Evolutionary conservation across 192 early-diverging fungal genomes (phyloP).

Genomic region (Dissophora globulifera): DNA sequence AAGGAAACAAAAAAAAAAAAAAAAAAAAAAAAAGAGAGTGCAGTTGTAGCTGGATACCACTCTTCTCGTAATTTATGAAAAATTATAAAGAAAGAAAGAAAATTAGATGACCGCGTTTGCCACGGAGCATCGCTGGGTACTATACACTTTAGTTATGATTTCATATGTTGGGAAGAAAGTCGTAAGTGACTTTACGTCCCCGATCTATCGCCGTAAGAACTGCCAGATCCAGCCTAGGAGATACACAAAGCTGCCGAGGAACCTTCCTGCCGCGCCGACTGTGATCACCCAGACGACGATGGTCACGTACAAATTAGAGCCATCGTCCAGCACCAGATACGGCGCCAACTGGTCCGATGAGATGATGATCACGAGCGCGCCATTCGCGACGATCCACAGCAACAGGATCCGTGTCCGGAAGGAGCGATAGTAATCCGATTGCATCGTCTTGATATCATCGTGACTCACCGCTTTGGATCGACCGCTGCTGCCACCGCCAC

Average conservation of each 20-base stretch:
- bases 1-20: no score
- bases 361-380: conserved; percentile 39
- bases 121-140: no score
- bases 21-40: no score
- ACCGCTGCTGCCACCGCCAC: no score
- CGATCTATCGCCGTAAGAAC: conserved; percentile 4
- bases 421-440: conserved; percentile 43
- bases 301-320: conserved; percentile 46
- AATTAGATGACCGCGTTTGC: no score
- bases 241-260: conserved; percentile 39
- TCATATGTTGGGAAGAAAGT: neutral
- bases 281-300: conserved; percentile 49
- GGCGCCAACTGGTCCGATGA: conserved; percentile 50
- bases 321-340: conserved; percentile 31
- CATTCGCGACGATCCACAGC: conserved; percentile 46
- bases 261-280: conserved; percentile 40
- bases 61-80: no score
- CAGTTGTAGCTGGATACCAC: no score
- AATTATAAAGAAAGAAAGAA: no score
- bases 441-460: conserved; percentile 48
- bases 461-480: conserved; percentile 7
- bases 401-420: conserved; percentile 41
- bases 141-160: neutral
- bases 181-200: neutral
- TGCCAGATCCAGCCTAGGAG: conserved; percentile 42